Conservation (phyloP, 1,139 yeast genomes). For the Torulaspora globosa region DNA sequence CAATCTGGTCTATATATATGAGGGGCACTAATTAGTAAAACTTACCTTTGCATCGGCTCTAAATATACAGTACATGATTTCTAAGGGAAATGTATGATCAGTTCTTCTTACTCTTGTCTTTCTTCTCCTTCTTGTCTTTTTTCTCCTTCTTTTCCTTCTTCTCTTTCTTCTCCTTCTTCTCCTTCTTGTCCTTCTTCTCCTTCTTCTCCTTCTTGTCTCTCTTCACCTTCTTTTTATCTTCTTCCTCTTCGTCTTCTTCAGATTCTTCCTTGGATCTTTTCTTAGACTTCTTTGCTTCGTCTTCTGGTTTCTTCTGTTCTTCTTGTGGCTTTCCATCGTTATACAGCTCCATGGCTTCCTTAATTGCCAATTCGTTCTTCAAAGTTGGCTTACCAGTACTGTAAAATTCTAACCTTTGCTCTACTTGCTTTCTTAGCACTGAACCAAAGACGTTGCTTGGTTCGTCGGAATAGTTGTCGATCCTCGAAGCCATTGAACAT, state of each 20-base stretch:
- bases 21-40: constrained; percentile 4
- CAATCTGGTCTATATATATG: constrained; percentile 34
- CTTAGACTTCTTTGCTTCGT: constrained; percentile 41
- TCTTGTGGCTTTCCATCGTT: constrained; percentile 51
- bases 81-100: constrained; percentile 10
- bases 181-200: constrained; percentile 53
- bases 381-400: constrained; percentile 96
- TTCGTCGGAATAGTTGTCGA: constrained; percentile 89
- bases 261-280: constrained; percentile 42
- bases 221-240: constrained; percentile 52
- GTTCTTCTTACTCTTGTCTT: constrained; percentile 8
- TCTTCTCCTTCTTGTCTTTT: constrained; percentile 10
- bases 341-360: constrained; percentile 76
- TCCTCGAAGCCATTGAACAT: constrained; percentile 97
- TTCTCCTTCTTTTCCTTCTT: constrained; percentile 43
- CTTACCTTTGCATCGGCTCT: constrained; percentile 16
- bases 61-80: constrained; percentile 30
- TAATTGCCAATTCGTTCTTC: constrained; percentile 92
- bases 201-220: constrained; percentile 50
- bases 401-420: constrained; percentile 93
- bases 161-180: constrained; percentile 52
- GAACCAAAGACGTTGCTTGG: constrained; percentile 85
- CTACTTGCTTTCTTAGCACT: constrained; percentile 91
- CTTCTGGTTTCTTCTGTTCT: constrained; percentile 43
- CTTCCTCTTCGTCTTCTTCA: constrained; percentile 50